Conservation (phyloP, 768 basidiomycete genomes). For the Cyclocybe cylindracea region DNA sequence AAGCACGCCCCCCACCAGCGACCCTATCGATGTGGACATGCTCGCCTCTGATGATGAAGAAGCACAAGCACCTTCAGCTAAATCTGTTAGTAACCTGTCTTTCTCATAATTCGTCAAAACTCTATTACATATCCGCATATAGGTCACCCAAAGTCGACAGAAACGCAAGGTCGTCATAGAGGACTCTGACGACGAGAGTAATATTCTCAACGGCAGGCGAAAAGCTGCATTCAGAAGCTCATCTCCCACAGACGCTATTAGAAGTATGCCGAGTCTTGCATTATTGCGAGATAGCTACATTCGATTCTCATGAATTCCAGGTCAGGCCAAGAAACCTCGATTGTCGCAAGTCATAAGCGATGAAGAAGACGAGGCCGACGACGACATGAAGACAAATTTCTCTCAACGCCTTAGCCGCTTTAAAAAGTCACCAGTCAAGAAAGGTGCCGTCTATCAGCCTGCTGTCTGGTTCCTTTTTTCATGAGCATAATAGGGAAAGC, state of each 20-base stretch:
- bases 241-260: slow-evolving; percentile 36
- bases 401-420: slow-evolving; percentile 62
- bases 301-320: slow-evolving; percentile 25
- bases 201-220: slow-evolving; percentile 15
- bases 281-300: neutral
- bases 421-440: slow-evolving; percentile 62
- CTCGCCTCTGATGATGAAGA: slow-evolving; percentile 51
- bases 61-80: slow-evolving; percentile 24
- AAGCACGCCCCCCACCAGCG: slow-evolving; percentile 78
- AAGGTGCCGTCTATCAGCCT: slow-evolving; percentile 32
- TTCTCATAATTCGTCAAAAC: neutral
- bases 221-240: slow-evolving; percentile 32
- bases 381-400: slow-evolving; percentile 53
- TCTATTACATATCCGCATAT: neutral
- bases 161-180: slow-evolving; percentile 72
- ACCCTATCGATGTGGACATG: slow-evolving; percentile 79
- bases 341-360: slow-evolving; percentile 45
- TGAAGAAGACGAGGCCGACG: slow-evolving; percentile 60
- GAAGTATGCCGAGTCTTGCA: slow-evolving; percentile 23
- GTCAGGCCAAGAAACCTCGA: slow-evolving; percentile 61
- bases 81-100: slow-evolving; percentile 29
- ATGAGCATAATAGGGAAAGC: slow-evolving; percentile 36
- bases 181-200: slow-evolving; percentile 65
- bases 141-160: slow-evolving; percentile 32
- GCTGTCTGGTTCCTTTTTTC: neutral